Evolutionary conservation across 2,329 filamentous ascomycete genomes (phyloP), one percentile per base, ranked within the genome.

Genomic region (Diaporthe sp.): DNA sequence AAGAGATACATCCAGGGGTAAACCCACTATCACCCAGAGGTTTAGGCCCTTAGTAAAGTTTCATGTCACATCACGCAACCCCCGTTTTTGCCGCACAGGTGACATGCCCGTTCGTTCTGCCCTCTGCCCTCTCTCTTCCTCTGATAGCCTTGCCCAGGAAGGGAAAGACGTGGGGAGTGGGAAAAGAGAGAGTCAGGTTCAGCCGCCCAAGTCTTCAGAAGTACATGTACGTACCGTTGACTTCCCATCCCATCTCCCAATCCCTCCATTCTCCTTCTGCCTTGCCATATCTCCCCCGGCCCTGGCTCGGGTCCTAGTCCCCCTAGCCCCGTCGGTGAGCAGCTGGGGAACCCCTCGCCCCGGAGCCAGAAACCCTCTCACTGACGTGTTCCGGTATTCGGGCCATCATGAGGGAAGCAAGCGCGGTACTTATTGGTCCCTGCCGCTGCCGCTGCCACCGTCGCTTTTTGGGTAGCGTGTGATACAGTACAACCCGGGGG

Each of bases 31-130:
- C 20, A 51, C 22, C 60, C n/a, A 53, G n/a, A 53, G 42, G 61
- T 44, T 68, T 73, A 67, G 60, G n/a, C 44, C 49, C 42, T 73
- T 73, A 73, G 47, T 65, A 73, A 67, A 68, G 72, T 73, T 73
- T 73, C 72, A 73, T 28, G 60, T 53, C 60, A 42, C 49, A 73
- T 73, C 72, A 73, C 51, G 72, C 49, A 42, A 53, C n/a, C 71
- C 71, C 25, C 39, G 42, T 25, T 53, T 47, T n/a, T 39, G 37
- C n/a, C 22, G 55, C 57, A 63, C 58, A 49, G 47, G 58, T 53
- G 44, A 55, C 60, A 61, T 73, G 44, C 37, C 37, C 12, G 37
- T 44, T 20, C 61, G 22, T 20, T 65, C 61, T 20, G 20, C 61
- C 61, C 61, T 12, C 15, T 31, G 42, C 10, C 25, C 25, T 31